phyloP scores from a whole-genome alignment of 2,329 filamentous ascomycete genomes.

The Xylariaceae sp. region DNA sequence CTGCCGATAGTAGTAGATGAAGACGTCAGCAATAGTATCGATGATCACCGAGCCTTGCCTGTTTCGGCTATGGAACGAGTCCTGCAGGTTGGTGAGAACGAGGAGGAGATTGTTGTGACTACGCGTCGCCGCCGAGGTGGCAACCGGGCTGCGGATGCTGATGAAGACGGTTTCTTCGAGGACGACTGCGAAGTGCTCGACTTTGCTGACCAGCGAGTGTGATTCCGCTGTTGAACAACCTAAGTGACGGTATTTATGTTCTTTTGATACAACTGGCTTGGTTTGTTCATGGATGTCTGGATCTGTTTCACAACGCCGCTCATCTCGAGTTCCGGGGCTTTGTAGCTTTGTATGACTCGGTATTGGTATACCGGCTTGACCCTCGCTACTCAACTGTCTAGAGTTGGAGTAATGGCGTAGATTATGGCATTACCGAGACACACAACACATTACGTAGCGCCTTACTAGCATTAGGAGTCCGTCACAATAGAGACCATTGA shows the following conservation, averaged over 20 bases:
- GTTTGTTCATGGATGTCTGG: conserved; percentile 8
- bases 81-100: conserved; percentile 64
- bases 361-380: conserved; percentile 9
- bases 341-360: not conserved
- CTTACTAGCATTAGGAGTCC: conserved; percentile 30
- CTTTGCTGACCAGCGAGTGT: conserved; percentile 77
- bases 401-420: conserved; percentile 39
- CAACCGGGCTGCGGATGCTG: conserved; percentile 55
- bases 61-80: conserved; percentile 70
- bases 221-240: conserved; percentile 33
- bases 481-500: conserved; percentile 29
- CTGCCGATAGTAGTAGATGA: conserved; percentile 56
- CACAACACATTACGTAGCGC: conserved; percentile 28
- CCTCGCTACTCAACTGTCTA: conserved; percentile 30
- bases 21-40: conserved; percentile 56
- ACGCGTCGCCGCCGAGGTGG: conserved; percentile 73
- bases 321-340: not conserved
- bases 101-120: conserved; percentile 83
- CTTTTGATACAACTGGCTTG: conserved; percentile 14
- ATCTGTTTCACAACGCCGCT: conserved; percentile 1
- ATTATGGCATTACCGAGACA: conserved; percentile 34
- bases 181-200: conserved; percentile 92
- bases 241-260: conserved; percentile 9
- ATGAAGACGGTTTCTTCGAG: conserved; percentile 85
- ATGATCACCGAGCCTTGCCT: conserved; percentile 65